Percentiles rank a stretch among this genome's conserved stretches.
These are phyloP conservation scores for Chaetomium globosum DNA, from an alignment of 2,329 filamentous ascomycete species.

Conservation along the genomic window DNA sequence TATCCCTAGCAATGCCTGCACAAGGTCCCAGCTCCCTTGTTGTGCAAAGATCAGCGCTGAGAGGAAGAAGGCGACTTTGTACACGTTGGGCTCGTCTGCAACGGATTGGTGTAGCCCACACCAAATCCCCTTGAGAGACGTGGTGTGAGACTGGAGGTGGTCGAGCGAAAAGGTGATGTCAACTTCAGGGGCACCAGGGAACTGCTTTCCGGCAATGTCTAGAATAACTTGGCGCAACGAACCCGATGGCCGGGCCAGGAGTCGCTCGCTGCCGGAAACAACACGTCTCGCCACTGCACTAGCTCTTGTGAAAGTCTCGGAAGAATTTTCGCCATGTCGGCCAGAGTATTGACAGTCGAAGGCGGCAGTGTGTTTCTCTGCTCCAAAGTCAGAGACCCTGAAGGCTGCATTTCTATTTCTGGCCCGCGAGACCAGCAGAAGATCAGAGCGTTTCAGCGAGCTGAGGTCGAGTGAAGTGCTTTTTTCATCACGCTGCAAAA, in stretches of 20 bases:
- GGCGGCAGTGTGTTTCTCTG: slow-evolving; percentile 30
- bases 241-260: slow-evolving; percentile 4
- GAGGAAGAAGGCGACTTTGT: slow-evolving; percentile 29
- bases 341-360: slow-evolving; percentile 23
- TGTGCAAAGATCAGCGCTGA: slow-evolving; percentile 25
- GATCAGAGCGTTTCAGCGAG: not conserved
- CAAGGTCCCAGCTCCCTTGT: slow-evolving; percentile 14
- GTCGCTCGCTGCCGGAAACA: not conserved
- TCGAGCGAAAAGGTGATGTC: slow-evolving; percentile 20
- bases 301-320: not conserved
- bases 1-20: slow-evolving; percentile 29
- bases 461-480: not conserved
- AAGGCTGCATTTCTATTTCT: slow-evolving; percentile 48
- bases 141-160: not conserved
- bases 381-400: slow-evolving; percentile 38
- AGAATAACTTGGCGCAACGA: not conserved
- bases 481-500: not conserved
- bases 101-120: slow-evolving; percentile 24
- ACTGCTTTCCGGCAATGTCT: slow-evolving; percentile 12
- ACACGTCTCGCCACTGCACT: not conserved
- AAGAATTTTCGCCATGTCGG: not conserved
- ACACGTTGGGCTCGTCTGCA: slow-evolving; percentile 22
- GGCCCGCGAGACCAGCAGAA: slow-evolving; percentile 32
- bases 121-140: slow-evolving; percentile 20
- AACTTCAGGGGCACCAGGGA: slow-evolving; percentile 13